A percentile compares a stretch with the other conserved stretches of the same genome.
These are phyloP conservation scores for Trichoderma atrobrunneum DNA, from an alignment of 2,329 filamentous ascomycete genomes.

Conservation along the genomic window DNA sequence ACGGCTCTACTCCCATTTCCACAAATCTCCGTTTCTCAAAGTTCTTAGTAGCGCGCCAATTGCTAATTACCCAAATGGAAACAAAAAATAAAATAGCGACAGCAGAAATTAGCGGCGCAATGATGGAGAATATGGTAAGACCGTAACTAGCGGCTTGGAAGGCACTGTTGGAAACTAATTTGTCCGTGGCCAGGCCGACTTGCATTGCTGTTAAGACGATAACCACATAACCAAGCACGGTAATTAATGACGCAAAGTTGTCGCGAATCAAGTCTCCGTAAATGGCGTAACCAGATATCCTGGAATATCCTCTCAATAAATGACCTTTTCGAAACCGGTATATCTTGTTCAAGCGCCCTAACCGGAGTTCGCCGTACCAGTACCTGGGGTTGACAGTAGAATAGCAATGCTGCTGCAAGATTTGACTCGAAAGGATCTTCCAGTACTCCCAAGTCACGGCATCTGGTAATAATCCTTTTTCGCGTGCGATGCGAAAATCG, in stretches of 20 bases:
- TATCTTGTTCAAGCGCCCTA: conserved; percentile 41
- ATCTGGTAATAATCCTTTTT: conserved; percentile 34
- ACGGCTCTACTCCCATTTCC: not conserved
- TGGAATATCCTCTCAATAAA: conserved; percentile 25
- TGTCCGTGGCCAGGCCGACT: conserved; percentile 40
- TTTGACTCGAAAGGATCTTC: conserved; percentile 31
- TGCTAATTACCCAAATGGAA: not conserved
- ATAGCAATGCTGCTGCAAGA: conserved; percentile 24
- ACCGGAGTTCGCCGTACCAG: conserved; percentile 41
- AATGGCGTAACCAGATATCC: conserved; percentile 23
- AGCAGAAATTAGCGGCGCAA: conserved; percentile 35
- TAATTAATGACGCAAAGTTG: conserved; percentile 42
- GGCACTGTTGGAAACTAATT: conserved; percentile 29
- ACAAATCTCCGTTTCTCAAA: not conserved
- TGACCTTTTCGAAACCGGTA: conserved; percentile 29
- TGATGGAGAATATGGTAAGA: conserved; percentile 47
- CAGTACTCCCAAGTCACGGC: conserved; percentile 33
- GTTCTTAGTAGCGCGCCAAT: not conserved
- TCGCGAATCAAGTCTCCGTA: conserved; percentile 43
- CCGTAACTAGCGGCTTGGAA: conserved; percentile 47
- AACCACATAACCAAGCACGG: conserved; percentile 41
- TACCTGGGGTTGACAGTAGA: conserved; percentile 35
- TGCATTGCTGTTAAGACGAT: conserved; percentile 50
- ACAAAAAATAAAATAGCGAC: not conserved
- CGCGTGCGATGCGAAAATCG: conserved; percentile 37